Evolutionary conservation across 441 rosid species (phyloP).

Genomic region (Erysimum cheiri): DNA sequence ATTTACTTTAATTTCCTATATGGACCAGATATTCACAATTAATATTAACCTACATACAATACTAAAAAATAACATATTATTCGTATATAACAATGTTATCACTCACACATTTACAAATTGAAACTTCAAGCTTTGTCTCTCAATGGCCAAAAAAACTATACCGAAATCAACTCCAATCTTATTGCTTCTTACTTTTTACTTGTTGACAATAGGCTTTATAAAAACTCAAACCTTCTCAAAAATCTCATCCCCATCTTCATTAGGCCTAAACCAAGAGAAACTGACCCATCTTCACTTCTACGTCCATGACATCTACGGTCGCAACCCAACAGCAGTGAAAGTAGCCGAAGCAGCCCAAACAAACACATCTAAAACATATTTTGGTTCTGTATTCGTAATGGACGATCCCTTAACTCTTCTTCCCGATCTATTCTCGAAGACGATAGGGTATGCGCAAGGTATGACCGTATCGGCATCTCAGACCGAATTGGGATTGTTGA

Average conservation of each 20-base stretch:
- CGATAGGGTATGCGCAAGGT: conserved; percentile 23
- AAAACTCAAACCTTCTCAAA: conserved; percentile 27
- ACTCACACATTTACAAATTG: not conserved
- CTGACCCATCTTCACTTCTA: conserved; percentile 28
- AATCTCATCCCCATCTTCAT: conserved; percentile 23
- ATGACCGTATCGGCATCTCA: conserved; percentile 24
- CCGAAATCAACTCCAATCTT: conserved; percentile 11
- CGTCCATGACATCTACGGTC: conserved; percentile 29
- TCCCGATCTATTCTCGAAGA: conserved; percentile 5
- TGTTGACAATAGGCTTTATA: not conserved
- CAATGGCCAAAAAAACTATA: conserved; percentile 14
- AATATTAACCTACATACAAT: not conserved
- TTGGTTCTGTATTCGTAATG: conserved; percentile 27
- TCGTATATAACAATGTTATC: not conserved
- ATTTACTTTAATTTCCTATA: not conserved
- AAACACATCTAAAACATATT: conserved; percentile 24
- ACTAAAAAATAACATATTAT: not conserved
- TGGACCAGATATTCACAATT: not conserved
- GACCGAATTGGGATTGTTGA: conserved; percentile 20
- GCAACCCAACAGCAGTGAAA: conserved; percentile 28
- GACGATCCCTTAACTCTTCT: conserved; percentile 29
- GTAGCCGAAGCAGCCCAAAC: conserved; percentile 30
- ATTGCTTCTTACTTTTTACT: not conserved
- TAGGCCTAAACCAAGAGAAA: conserved; percentile 33
- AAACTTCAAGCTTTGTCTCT: not conserved